A percentile compares a stretch with the other conserved stretches of the same genome.
Conservation (phyloP, 2,329 filamentous ascomycete species). For the Fusarium tanahbumbuense region DNA sequence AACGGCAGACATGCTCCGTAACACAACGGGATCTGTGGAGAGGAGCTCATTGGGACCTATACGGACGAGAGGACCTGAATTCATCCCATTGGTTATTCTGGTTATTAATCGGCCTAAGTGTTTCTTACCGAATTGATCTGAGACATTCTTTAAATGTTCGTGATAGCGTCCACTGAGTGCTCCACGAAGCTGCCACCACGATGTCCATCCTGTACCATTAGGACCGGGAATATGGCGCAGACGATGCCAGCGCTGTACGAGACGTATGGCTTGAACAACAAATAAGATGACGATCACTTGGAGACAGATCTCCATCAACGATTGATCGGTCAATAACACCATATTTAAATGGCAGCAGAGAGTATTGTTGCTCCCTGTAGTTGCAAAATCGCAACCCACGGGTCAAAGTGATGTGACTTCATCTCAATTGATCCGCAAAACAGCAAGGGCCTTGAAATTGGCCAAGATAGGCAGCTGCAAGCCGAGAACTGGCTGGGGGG, state of each 20-base stretch:
- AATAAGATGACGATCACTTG: not conserved
- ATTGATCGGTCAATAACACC: constrained; percentile 19
- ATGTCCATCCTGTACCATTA: constrained; percentile 41
- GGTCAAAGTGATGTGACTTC: not conserved
- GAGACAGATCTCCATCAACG: not conserved
- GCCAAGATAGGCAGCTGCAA: not conserved
- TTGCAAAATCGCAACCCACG: too few species aligned
- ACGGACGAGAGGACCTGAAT: constrained; percentile 34
- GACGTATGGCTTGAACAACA: not conserved
- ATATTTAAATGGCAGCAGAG: not conserved
- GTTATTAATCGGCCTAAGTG: rapidly evolving
- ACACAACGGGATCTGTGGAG: constrained; percentile 54
- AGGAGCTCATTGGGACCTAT: constrained; percentile 31
- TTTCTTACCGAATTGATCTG: constrained; percentile 43
- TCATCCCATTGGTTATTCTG: not conserved
- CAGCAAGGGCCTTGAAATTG: not conserved
- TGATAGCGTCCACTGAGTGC: constrained; percentile 48
- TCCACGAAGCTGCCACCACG: constrained; percentile 47
- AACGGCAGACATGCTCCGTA: constrained; percentile 53
- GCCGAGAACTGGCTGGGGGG: not conserved
- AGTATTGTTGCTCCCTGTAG: not conserved
- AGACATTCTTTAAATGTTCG: constrained; percentile 41
- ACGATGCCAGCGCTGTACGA: constrained; percentile 43
- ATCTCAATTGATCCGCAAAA: not conserved
- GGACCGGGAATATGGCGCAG: constrained; percentile 48